Evolutionary conservation across 1,139 yeast species (phyloP).

Genomic region (Pichia sp.): DNA sequence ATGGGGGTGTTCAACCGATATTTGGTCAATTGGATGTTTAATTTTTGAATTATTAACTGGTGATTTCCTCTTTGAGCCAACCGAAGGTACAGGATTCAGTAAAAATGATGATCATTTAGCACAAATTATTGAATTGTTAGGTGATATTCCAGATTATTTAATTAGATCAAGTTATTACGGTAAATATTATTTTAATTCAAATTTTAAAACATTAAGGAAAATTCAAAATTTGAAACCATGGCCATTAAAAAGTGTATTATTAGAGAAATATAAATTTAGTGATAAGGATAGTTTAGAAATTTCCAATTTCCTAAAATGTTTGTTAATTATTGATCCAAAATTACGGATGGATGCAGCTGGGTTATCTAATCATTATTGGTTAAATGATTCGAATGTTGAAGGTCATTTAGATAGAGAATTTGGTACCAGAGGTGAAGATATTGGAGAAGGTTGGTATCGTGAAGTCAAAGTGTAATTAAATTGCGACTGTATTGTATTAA

Average conservation of each 20-base stretch:
- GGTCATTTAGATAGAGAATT: slow-evolving; percentile 54
- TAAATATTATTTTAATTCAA: slow-evolving; percentile 47
- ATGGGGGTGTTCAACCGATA: slow-evolving; percentile 83
- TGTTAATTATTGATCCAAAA: slow-evolving; percentile 66
- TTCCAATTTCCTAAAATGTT: slow-evolving; percentile 60
- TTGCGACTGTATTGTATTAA: too few species aligned
- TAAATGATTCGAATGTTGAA: slow-evolving; percentile 54
- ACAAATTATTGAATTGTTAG: slow-evolving; percentile 70
- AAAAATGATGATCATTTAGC: slow-evolving; percentile 87
- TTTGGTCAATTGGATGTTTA: slow-evolving; percentile 82
- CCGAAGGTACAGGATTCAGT: slow-evolving; percentile 52
- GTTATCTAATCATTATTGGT: slow-evolving; percentile 73
- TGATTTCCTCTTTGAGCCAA: slow-evolving; percentile 80
- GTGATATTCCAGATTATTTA: slow-evolving; percentile 49
- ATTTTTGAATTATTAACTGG: slow-evolving; percentile 78
- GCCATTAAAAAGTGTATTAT: slow-evolving; percentile 59
- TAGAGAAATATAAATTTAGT: slow-evolving; percentile 65
- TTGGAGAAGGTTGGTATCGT: slow-evolving; percentile 59
- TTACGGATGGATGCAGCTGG: slow-evolving; percentile 77
- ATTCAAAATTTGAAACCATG: slow-evolving; percentile 64
- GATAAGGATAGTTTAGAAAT: slow-evolving; percentile 49
- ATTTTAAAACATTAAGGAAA: slow-evolving; percentile 42
- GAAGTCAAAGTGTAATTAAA: not conserved
- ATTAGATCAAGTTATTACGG: slow-evolving; percentile 50
- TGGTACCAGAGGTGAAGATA: slow-evolving; percentile 64